Evolutionary conservation across 2,329 filamentous ascomycete genomes (phyloP), one percentile per base, ranked within the genome.

Genomic region (Fusarium liriodendri): DNA sequence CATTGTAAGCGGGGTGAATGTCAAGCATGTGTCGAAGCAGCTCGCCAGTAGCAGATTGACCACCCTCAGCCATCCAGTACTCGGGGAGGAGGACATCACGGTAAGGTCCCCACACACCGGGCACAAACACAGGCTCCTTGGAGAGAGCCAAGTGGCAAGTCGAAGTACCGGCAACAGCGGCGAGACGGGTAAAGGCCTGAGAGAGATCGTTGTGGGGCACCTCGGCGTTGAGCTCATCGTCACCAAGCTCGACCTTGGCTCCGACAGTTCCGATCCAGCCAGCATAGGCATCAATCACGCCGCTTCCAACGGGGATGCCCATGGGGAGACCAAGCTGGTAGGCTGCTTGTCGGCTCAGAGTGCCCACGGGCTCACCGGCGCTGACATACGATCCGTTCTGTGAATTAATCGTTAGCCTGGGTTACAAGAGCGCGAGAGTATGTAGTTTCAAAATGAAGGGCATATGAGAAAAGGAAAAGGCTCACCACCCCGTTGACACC

Each of bases 201-300:
- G 93, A 90, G n/a, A 97, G 90, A 80, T 97, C 95, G 83, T 97
- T 97, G 80, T 93, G 91, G 2, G 93, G 89, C 6, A 89, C 87
- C 38, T 89, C 89, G 69, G 89, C 87, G 80, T 93, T 92, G 42
- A 96, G 88, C 57, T 93, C 89, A 65, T 93, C 90, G 38, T 81
- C 77, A 45, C 88, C 87, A 18, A 97, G 89, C 75, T 95, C 89
- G 77, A 98, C 94, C 83, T 98, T 98, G 70, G 97, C 96, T 67
- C 97, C 97, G n/a, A 99, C 97, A 1, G 97, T 98, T 70, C 97
- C 97, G 76, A 99, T 97, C 97, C 97, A 99, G 73, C 97, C 97
- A 69, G 97, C 97, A 79, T 99, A 99, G 20, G 97, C 97, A 82
- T 99, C 97, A 80, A 99, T 99, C 73, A 99, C 97, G 82, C 95